phyloP scores from a whole-genome alignment of 352 stramenopile genomes.

The Pythium aquatile region DNA sequence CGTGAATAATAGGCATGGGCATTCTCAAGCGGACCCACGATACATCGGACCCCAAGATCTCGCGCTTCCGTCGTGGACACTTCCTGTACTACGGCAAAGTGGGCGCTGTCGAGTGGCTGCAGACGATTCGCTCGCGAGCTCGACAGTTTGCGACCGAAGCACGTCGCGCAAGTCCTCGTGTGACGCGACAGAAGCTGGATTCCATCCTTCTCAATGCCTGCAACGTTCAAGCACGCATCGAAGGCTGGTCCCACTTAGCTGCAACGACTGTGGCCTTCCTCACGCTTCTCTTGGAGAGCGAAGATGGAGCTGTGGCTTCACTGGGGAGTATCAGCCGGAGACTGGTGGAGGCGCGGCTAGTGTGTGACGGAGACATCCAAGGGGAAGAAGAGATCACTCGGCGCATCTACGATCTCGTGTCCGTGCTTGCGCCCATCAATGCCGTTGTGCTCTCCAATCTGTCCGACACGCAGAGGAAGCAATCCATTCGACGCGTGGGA shows the following conservation, averaged over 20 bases:
- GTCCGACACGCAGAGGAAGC: slow-evolving; percentile 3
- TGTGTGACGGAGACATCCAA: slow-evolving; percentile 21
- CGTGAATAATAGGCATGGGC: slow-evolving; percentile 38
- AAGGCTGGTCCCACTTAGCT: slow-evolving; percentile 60
- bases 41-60: slow-evolving; percentile 24
- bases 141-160: slow-evolving; percentile 6
- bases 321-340: slow-evolving; percentile 43
- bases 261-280: slow-evolving; percentile 55
- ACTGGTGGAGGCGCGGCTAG: slow-evolving; percentile 45
- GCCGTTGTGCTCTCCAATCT: slow-evolving; percentile 37
- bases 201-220: slow-evolving; percentile 41
- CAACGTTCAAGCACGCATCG: slow-evolving; percentile 38
- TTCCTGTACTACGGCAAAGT: slow-evolving; percentile 62
- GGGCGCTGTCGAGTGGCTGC: slow-evolving; percentile 44
- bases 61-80: slow-evolving; percentile 34
- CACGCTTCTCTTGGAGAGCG: slow-evolving; percentile 49
- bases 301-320: slow-evolving; percentile 17
- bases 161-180: not conserved
- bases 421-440: slow-evolving; percentile 54
- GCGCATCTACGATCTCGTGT: slow-evolving; percentile 68
- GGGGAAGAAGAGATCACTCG: slow-evolving; percentile 41
- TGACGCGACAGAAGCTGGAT: slow-evolving; percentile 35
- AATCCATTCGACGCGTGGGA: slow-evolving; percentile 10
- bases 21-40: slow-evolving; percentile 56
- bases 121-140: slow-evolving; percentile 18